Evolutionary conservation across 2,329 filamentous ascomycete species (phyloP).

Genomic region (Phyllosticta citriasiana): DNA sequence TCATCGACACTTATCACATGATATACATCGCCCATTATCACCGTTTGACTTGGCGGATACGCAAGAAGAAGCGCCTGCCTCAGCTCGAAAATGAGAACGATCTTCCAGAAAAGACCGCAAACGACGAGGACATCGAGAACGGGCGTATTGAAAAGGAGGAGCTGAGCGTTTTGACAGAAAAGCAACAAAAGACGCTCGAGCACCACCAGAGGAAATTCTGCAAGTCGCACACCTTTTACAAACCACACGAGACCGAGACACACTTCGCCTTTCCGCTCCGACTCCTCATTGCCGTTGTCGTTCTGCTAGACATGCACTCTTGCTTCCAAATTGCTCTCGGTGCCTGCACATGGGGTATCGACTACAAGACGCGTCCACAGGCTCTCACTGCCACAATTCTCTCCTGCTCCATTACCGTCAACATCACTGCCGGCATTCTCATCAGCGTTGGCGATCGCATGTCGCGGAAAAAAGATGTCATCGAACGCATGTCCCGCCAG

Average conservation of each 20-base stretch:
- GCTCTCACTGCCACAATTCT: conserved; percentile 72
- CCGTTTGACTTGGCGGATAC: conserved; percentile 49
- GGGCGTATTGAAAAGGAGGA: conserved; percentile 8
- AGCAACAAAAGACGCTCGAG: conserved; percentile 55
- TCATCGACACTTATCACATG: conserved; percentile 76
- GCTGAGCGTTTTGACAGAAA: conserved; percentile 41
- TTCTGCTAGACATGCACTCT: conserved; percentile 65
- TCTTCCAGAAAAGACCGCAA: conserved; percentile 35
- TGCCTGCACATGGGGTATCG: conserved; percentile 63
- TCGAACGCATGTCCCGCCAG: conserved; percentile 62
- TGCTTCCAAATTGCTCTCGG: conserved; percentile 67
- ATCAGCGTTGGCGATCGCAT: conserved; percentile 63
- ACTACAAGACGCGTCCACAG: conserved; percentile 53
- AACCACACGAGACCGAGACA: conserved; percentile 69
- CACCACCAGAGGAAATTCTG: conserved; percentile 68
- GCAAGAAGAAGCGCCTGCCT: conserved; percentile 48
- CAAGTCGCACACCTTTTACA: conserved; percentile 75
- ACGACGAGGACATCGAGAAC: conserved; percentile 4
- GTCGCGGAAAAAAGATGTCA: conserved; percentile 72
- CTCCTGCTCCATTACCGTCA: conserved; percentile 62
- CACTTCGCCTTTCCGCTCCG: conserved; percentile 65
- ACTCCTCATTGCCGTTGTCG: conserved; percentile 60
- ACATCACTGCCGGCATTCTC: conserved; percentile 61
- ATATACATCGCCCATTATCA: conserved; percentile 60
- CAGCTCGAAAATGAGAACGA: conserved; percentile 56